Base-by-base conservation (phyloP, 1,284 basidiomycete species). In the Stereum hirsutum region DNA sequence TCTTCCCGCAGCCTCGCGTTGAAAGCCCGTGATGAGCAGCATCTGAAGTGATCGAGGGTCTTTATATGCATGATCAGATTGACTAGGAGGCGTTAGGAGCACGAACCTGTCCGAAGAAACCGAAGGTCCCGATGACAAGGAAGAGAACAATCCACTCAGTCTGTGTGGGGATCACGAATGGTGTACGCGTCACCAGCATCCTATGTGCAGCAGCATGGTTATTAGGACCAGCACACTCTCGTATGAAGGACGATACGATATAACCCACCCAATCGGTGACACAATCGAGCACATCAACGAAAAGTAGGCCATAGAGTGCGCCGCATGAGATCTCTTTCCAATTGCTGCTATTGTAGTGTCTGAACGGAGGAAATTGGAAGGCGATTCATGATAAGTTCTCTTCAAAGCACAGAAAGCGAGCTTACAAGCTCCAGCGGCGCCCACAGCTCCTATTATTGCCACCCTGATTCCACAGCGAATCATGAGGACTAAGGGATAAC, bases 261-360 rank as follows among this genome's bases (percentile, higher is more conserved):
- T 23, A 2, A n/a, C 37, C 15, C 5, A 78, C 78, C 60, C 71
- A 47, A 77, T 47, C 8, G 63, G 57, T 1, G 75, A 69, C 1
- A 74, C 72, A 30, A 84, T 58, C 2, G 80, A 69, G 47, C 78
- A 81, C 52, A 76, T 70, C 21, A 72, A 60, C 0, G 84, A 78
- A 54, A 87, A 89, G 46, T 74, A 81, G 2, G 72, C 66, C 49
- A 89, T 69, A n/a, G 74, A 72, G 55, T 91, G 87, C 44, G 89
- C 61, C 0, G 85, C 69, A 52, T 86, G 81, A 4, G 85, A 84
- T 0, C 79, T 72, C 48, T 73, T 79, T 2, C 87, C 87, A 24
- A 89, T 82, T 6, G 75, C 76, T 3, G 84, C 72, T 28, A 90
- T 75, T 0, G 75, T 65, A 1, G 74, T 77, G 54, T 81, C 84